Conservation (phyloP, 2,329 filamentous ascomycete species). For the Zymoseptoria ardabiliae region DNA sequence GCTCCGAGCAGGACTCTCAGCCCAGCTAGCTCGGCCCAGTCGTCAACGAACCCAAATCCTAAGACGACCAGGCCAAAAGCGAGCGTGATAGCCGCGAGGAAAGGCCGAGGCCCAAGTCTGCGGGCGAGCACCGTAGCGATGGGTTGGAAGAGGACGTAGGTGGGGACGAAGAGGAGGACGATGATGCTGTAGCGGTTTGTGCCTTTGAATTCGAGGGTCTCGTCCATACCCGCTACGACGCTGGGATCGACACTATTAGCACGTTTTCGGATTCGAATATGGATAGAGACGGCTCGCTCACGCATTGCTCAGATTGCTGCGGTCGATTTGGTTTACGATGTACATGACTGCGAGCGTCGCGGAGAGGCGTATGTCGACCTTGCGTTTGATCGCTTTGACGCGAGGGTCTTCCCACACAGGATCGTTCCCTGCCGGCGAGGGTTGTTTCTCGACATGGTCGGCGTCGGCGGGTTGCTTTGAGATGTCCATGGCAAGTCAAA, state of each 20-base stretch:
- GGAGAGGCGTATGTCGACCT: constrained; percentile 3
- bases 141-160: constrained; percentile 3
- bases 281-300: background rate
- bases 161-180: constrained; percentile 6
- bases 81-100: constrained; percentile 1
- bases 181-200: constrained; percentile 6
- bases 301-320: constrained; percentile 7
- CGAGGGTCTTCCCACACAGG: constrained; percentile 2
- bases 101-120: background rate
- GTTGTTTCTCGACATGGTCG: background rate
- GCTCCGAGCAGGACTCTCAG: constrained; percentile 2
- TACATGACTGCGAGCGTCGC: constrained; percentile 7
- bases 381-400: constrained; percentile 6
- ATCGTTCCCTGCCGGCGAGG: background rate
- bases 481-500: background rate
- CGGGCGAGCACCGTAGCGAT: constrained; percentile 1
- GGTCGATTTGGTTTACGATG: constrained; percentile 7
- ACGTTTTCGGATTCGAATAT: no score
- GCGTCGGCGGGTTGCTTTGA: background rate
- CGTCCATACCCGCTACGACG: constrained; percentile 6
- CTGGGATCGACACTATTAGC: background rate
- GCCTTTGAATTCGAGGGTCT: background rate
- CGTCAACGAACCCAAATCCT: constrained; percentile 3
- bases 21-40: constrained; percentile 1
- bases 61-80: constrained; percentile 2